phyloP scores from a whole-genome alignment of 345 rosid species.

The Pugionium dolabratum region DNA sequence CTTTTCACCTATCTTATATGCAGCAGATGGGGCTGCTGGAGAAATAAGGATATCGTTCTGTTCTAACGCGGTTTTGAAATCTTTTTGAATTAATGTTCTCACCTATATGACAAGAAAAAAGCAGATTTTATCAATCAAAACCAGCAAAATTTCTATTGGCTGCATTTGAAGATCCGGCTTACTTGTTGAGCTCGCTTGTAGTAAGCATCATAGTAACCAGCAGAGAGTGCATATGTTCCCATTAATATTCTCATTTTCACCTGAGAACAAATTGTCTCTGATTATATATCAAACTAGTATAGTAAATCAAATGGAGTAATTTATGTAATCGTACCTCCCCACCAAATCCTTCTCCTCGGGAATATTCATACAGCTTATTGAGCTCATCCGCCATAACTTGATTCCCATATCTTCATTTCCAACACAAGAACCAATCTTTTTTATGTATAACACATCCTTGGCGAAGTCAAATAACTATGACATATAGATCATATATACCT shows the following conservation, averaged over 20 bases:
- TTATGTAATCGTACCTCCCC: constrained; percentile 54
- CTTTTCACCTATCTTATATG: constrained; percentile 94
- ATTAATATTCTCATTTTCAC: constrained; percentile 94
- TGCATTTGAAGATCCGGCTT: constrained; percentile 4
- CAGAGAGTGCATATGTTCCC: constrained; percentile 96
- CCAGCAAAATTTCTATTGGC: background rate
- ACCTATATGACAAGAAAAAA: constrained; percentile 49
- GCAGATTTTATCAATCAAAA: background rate
- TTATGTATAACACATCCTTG: background rate
- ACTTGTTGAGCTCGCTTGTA: constrained; percentile 97
- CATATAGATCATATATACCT: constrained; percentile 40
- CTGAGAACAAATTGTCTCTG: constrained; percentile 34
- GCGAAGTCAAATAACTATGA: background rate
- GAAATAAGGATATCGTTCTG: constrained; percentile 81
- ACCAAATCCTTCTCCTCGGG: constrained; percentile 88
- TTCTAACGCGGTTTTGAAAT: constrained; percentile 70
- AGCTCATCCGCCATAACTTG: constrained; percentile 74
- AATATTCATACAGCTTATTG: constrained; percentile 69
- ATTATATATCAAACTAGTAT: background rate
- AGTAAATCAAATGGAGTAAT: background rate
- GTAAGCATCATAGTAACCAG: constrained; percentile 93
- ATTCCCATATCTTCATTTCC: constrained; percentile 68
- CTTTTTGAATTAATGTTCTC: constrained; percentile 67
- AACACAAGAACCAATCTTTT: constrained; percentile 6
- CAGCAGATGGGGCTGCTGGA: constrained; percentile 92